Percentiles rank a stretch among this genome's conserved stretches.
Conservation (phyloP, 2,329 filamentous ascomycete species). For the Pseudogymnoascus sp. region DNA sequence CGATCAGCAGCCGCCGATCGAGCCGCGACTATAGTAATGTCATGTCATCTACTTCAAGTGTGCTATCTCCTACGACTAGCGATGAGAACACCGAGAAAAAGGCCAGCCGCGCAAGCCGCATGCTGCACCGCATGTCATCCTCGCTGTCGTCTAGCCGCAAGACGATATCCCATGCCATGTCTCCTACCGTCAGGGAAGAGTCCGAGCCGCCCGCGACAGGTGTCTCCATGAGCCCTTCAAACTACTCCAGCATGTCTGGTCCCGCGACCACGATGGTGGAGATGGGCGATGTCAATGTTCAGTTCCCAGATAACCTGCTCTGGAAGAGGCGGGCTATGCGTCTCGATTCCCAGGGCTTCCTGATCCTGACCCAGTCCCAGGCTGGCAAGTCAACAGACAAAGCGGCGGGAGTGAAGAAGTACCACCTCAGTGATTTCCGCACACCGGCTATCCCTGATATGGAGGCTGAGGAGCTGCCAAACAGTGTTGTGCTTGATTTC, state of each 20-base stretch:
- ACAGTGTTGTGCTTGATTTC: conserved; percentile 63
- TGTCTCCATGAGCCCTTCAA: conserved; percentile 16
- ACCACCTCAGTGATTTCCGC: conserved; percentile 78
- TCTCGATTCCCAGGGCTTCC: conserved; percentile 73
- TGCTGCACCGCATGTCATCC: conserved; percentile 60
- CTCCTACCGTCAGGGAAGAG: conserved; percentile 31
- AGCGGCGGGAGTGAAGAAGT: conserved; percentile 59
- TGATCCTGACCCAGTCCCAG: conserved; percentile 65
- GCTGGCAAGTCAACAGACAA: conserved; percentile 31
- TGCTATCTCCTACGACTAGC: conserved; percentile 33
- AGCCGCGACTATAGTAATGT: conserved; percentile 19
- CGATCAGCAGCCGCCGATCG: conserved; percentile 50
- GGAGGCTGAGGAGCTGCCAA: conserved; percentile 84
- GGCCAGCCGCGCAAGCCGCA: conserved; percentile 34
- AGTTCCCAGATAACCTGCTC: conserved; percentile 90
- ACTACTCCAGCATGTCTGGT: conserved; percentile 36
- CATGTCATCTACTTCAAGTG: conserved; percentile 30
- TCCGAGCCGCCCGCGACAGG: conserved; percentile 23
- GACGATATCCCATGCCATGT: conserved; percentile 27
- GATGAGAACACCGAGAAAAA: conserved; percentile 47
- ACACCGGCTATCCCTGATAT: conserved; percentile 76
- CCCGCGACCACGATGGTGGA: conserved; percentile 18
- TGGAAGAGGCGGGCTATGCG: conserved; percentile 92
- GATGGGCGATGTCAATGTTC: conserved; percentile 80
- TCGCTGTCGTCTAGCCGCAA: conserved; percentile 38